Percentiles rank a stretch among this genome's conserved stretches.
These are phyloP conservation scores for Chamaecyparis obtusa DNA, from an alignment of 75 land plant species.

Conservation along the genomic window DNA sequence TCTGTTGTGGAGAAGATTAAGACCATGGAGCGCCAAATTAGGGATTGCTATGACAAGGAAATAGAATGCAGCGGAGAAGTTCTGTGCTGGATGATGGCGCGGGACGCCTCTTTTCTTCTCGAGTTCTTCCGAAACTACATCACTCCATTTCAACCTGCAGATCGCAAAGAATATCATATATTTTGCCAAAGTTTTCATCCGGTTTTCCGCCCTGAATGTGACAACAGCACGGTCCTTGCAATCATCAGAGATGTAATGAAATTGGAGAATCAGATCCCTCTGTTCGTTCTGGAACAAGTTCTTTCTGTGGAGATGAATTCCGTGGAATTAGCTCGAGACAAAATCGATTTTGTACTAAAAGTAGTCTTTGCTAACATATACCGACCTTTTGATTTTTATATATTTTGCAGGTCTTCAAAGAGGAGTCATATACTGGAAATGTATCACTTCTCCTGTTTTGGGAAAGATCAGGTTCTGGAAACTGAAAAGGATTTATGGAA, in stretches of 20 bases:
- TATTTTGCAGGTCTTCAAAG: not conserved
- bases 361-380: not conserved
- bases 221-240: not conserved
- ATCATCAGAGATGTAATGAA: slow-evolving; percentile 2
- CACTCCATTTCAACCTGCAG: not conserved
- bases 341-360: not conserved
- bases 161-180: not conserved
- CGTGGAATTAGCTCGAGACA: not conserved
- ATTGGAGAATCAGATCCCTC: not conserved
- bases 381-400: not conserved
- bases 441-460: slow-evolving; percentile 2
- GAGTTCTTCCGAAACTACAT: not conserved
- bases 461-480: not conserved
- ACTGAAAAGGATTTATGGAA: not conserved
- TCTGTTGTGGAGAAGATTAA: not conserved
- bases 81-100: not conserved
- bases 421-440: not conserved
- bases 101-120: not conserved
- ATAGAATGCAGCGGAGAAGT: not conserved
- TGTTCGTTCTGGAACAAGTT: not conserved
- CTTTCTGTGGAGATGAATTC: not conserved
- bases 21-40: not conserved
- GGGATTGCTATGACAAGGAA: not conserved
- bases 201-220: not conserved
- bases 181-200: not conserved